Evolutionary conservation across 441 rosid species (phyloP).

Genomic region (Metrosideros polymorpha): DNA sequence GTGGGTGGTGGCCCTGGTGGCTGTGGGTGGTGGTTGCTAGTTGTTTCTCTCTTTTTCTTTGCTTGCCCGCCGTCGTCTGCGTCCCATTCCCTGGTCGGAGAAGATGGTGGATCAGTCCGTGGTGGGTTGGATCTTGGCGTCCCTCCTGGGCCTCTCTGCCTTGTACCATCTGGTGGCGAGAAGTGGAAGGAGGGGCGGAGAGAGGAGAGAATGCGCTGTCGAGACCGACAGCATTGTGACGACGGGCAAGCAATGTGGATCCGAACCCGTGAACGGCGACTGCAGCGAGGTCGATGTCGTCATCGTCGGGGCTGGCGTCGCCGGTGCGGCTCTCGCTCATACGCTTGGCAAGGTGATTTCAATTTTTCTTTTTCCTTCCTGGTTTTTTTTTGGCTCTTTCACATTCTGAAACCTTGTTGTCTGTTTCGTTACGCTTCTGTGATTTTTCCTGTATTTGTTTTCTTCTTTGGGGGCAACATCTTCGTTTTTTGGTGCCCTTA

Average conservation of each 20-base stretch:
- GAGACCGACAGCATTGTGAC: not conserved
- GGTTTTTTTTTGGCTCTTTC: not conserved
- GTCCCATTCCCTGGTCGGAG: not conserved
- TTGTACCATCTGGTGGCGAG: not conserved
- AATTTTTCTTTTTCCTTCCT: not conserved
- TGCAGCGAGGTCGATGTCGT: not conserved
- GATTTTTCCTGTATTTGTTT: not conserved
- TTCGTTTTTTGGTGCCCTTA: not conserved
- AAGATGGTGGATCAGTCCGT: not conserved
- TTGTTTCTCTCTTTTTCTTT: not conserved
- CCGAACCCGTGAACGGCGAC: not conserved
- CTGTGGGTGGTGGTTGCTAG: not conserved
- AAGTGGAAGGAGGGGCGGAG: not conserved
- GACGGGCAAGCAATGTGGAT: not conserved
- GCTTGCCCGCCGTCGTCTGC: not conserved
- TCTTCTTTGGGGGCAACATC: not conserved
- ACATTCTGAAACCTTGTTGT: not conserved
- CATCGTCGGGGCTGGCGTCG: slow-evolving; percentile 7
- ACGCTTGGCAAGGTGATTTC: not conserved
- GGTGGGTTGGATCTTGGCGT: not conserved
- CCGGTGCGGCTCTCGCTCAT: slow-evolving; percentile 6
- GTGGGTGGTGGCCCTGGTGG: no score
- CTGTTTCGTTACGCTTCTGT: not conserved
- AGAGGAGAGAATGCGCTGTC: not conserved
- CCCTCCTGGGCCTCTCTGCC: not conserved